phyloP scores from a whole-genome alignment of 352 stramenopile genomes.

The Phytophthora fragariaefolia region DNA sequence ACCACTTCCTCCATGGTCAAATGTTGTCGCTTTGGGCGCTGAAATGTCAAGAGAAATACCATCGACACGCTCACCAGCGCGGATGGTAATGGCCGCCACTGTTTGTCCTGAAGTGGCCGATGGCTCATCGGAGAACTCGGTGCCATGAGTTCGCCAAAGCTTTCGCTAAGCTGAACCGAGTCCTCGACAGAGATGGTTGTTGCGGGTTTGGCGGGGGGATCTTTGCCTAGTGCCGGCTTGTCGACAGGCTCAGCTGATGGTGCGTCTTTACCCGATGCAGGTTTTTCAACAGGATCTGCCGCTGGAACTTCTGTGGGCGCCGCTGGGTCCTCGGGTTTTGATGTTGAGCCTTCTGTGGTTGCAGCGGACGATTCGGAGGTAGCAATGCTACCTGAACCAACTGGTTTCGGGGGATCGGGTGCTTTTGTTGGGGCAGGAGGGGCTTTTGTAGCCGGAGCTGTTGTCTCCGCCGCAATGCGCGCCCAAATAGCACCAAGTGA shows the following conservation, averaged over 20 bases:
- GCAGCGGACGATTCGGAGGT: not conserved
- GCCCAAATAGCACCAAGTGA: constrained; percentile 12
- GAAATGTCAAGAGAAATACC: not conserved
- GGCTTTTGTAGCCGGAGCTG: not conserved
- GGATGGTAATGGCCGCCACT: not conserved
- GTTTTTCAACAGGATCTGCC: not conserved
- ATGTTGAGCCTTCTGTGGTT: not conserved
- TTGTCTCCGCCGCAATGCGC: not conserved
- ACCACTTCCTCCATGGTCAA: not conserved
- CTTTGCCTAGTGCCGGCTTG: no score
- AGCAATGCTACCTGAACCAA: not conserved
- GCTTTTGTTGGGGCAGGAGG: constrained; percentile 7
- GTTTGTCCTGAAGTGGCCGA: constrained; percentile 17
- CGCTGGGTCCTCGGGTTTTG: not conserved
- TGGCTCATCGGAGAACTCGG: constrained; percentile 10
- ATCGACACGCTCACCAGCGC: not conserved
- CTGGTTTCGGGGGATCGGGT: no score
- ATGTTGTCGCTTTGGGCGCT: not conserved
- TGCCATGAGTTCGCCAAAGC: constrained; percentile 21
- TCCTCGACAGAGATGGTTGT: constrained; percentile 7
- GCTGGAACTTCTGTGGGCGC: not conserved
- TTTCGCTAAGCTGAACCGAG: constrained; percentile 16
- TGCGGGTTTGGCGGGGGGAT: not conserved
- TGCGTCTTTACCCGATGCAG: not conserved
- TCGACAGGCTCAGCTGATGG: not conserved